These are phyloP conservation scores for Cynara cardunculus DNA, from an alignment of 129 eudicot species.

Conservation along the genomic window DNA sequence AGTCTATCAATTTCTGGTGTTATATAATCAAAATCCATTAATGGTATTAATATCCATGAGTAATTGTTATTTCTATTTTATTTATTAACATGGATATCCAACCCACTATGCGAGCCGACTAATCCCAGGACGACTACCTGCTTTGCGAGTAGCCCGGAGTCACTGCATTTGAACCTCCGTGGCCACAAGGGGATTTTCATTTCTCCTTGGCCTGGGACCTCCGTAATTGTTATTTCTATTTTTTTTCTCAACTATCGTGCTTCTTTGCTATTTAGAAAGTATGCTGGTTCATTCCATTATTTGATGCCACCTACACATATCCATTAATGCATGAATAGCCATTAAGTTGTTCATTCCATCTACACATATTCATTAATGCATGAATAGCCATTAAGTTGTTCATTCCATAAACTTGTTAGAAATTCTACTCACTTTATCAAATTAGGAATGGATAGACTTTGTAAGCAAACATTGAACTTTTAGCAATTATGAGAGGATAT, in stretches of 20 bases:
- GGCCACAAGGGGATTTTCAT: no score
- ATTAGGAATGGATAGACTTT: background rate
- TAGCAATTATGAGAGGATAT: background rate
- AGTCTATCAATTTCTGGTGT: background rate
- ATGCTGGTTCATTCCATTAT: background rate
- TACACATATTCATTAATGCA: background rate
- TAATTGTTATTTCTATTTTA: background rate
- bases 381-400: background rate
- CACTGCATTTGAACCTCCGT: no score
- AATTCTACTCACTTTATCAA: background rate
- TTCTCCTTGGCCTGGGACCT: no score
- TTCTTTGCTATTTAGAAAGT: background rate
- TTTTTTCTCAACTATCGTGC: background rate
- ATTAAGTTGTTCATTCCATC: background rate
- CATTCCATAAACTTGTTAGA: background rate
- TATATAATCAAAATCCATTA: background rate
- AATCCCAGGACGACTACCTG: no score
- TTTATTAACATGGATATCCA: no score
- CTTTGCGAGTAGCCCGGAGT: no score
- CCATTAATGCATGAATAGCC: background rate
- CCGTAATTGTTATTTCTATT: no score
- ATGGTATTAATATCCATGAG: background rate
- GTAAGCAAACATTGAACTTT: background rate
- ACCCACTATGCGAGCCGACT: no score
- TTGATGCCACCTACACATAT: background rate